phyloP scores from a whole-genome alignment of 768 basidiomycete species.

The Dioszegia crocea region DNA sequence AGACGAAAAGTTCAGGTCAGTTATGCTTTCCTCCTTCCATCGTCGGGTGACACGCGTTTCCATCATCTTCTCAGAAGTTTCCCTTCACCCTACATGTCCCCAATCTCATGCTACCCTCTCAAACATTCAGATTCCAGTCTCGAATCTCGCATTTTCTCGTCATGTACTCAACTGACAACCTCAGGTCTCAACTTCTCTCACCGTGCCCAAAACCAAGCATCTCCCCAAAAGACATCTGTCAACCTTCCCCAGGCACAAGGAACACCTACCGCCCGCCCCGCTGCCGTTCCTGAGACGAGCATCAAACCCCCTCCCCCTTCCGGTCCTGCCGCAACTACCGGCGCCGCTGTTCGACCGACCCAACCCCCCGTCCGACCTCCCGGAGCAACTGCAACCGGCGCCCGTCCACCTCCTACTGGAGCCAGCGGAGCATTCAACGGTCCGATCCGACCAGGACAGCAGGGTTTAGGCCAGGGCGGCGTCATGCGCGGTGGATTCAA shows the following conservation, averaged over 20 bases:
- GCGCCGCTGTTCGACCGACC: neutral
- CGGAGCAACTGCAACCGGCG: neutral
- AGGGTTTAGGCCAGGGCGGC: neutral
- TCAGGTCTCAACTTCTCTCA: conserved; percentile 83
- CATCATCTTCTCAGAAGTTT: too few relatives aligned
- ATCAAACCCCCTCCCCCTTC: conserved; percentile 1
- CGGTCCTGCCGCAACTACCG: neutral
- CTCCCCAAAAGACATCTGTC: too few relatives aligned
- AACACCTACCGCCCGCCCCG: conserved; percentile 7
- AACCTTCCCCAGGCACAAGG: conserved; percentile 18
- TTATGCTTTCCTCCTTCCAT: neutral
- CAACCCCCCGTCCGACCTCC: neutral
- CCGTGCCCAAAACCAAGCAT: conserved; percentile 12
- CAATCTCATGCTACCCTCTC: too few relatives aligned
- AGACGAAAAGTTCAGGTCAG: conserved; percentile 85
- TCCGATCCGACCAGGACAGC: neutral
- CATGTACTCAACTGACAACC: neutral
- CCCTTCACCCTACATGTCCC: too few relatives aligned
- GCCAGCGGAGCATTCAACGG: neutral
- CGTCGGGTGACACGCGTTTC: too few relatives aligned
- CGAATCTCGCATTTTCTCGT: too few relatives aligned
- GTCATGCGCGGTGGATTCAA: too few relatives aligned
- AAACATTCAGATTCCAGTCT: too few relatives aligned
- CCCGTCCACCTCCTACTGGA: neutral
- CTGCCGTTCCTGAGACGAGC: neutral